Conservation (phyloP, 23 red algal genomes). For the Chondrus crispus region DNA sequence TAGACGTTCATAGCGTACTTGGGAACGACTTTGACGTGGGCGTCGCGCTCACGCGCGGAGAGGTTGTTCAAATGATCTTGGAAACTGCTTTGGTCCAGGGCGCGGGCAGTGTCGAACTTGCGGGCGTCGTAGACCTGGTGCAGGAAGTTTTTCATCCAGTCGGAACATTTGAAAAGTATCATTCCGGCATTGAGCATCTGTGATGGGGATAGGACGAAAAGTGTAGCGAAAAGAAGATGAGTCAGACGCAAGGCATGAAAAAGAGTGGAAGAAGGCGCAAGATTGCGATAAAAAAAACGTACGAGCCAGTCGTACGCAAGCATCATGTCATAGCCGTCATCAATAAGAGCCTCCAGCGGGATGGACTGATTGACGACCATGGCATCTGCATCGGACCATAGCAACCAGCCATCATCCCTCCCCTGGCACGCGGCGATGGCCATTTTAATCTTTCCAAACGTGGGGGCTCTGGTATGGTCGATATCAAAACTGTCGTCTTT, state of each 20-base stretch:
- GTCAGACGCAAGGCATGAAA: neutral
- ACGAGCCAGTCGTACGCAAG: constrained; percentile 83
- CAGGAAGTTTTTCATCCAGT: constrained; percentile 54
- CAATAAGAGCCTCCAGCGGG: constrained; percentile 72
- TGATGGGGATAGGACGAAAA: too few species aligned
- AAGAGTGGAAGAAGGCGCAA: neutral
- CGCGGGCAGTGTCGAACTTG: constrained; percentile 69
- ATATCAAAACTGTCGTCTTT: constrained; percentile 41
- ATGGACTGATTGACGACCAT: constrained; percentile 81
- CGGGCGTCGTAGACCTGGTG: constrained; percentile 56
- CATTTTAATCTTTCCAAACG: constrained; percentile 87
- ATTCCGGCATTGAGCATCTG: constrained; percentile 87
- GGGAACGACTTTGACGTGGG: constrained; percentile 68
- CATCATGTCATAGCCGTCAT: constrained; percentile 77
- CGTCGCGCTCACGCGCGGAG: neutral
- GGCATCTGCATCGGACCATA: constrained; percentile 91
- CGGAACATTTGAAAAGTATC: constrained; percentile 73
- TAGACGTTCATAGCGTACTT: constrained; percentile 88
- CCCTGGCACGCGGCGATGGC: constrained; percentile 68
- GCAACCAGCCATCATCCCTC: constrained; percentile 66
- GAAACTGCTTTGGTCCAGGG: constrained; percentile 81
- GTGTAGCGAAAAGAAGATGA: neutral
- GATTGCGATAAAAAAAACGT: neutral
- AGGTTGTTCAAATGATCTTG: constrained; percentile 64
- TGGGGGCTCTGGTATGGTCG: constrained; percentile 60